Evolutionary conservation across 2,329 filamentous ascomycete genomes (phyloP).

Genomic region (Hymenoscyphus occultus): DNA sequence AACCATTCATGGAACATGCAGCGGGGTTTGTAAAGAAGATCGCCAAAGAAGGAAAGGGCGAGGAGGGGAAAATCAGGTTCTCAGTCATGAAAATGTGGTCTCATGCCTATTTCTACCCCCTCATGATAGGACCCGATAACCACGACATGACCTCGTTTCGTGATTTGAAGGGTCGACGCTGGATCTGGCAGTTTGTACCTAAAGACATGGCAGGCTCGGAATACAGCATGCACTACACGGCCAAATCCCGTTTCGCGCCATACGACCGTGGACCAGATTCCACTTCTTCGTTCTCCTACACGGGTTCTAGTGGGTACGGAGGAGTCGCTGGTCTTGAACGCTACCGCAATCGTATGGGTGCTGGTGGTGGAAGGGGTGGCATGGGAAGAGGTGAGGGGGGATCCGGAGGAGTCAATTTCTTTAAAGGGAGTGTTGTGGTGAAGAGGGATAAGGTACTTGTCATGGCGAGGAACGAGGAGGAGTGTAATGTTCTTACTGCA

Average conservation of each 20-base stretch:
- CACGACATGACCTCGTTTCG: slow-evolving; percentile 40
- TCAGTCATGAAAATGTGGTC: slow-evolving; percentile 46
- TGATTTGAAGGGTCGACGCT: slow-evolving; percentile 43
- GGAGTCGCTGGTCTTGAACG: no score
- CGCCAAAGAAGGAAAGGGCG: not conserved
- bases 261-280: not conserved
- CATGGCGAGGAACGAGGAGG: not conserved
- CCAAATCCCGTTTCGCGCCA: not conserved
- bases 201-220: slow-evolving; percentile 46
- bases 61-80: slow-evolving; percentile 37
- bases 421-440: not conserved
- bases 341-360: no score
- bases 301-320: no score
- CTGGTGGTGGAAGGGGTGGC: no score
- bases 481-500: not conserved
- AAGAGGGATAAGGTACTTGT: not conserved
- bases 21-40: slow-evolving; percentile 32
- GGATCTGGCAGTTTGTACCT: slow-evolving; percentile 48
- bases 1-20: slow-evolving; percentile 37
- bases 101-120: slow-evolving; percentile 48
- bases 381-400: no score
- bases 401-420: no score
- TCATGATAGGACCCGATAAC: slow-evolving; percentile 43
- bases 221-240: slow-evolving; percentile 41
- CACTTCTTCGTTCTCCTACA: no score